Evolutionary conservation across 129 eudicot species (phyloP), one percentile per base, ranked within the genome.

Genomic region (Lonicera japonica): DNA sequence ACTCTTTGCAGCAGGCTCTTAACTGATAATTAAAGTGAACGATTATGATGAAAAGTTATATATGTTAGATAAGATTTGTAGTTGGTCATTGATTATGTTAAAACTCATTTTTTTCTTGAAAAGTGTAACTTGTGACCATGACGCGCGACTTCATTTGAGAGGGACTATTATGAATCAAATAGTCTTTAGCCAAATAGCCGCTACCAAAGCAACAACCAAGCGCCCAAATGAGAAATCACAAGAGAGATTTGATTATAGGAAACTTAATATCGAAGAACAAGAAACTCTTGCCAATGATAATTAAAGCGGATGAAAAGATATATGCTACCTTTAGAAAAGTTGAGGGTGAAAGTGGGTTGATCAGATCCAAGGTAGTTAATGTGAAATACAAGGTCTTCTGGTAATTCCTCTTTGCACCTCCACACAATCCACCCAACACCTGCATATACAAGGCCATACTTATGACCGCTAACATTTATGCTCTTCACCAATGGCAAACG

Each of bases 261-360:
- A 61, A 23, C 14, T 16, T 22, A 39, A 8, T 34, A 39, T 15
- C 18, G 12, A 39, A 21, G 5, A 2, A 2, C 14, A 34, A 38
- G 61, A 55, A 19, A 41, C 16, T 43, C 11, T 16, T 10, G n/a
- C 15, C 15, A 41, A 47, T 47, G 23, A 34, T 14, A 58, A 34
- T 16, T 56, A 21, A 22, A 16, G 24, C 16, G 10, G 10, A 38
- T 4, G 6, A 38, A 38, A 38, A 38, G 10, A 38, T n/a, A n/a
- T n/a, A n/a, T n/a, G n/a, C n/a, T n/a, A 79, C 95, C 95, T 82
- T 82, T 86, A 0, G 89, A 86, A 73, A 86, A 86, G 73, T 77
- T 86, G 46, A 82, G 85, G 41, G 88, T 86, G 58, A 86, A 86
- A 11, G 94, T 86, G 40, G 94, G 94, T 50, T 86, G 94, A 74